phyloP scores from a whole-genome alignment of 2,329 filamentous ascomycete genomes.

The Colletotrichum sp. region DNA sequence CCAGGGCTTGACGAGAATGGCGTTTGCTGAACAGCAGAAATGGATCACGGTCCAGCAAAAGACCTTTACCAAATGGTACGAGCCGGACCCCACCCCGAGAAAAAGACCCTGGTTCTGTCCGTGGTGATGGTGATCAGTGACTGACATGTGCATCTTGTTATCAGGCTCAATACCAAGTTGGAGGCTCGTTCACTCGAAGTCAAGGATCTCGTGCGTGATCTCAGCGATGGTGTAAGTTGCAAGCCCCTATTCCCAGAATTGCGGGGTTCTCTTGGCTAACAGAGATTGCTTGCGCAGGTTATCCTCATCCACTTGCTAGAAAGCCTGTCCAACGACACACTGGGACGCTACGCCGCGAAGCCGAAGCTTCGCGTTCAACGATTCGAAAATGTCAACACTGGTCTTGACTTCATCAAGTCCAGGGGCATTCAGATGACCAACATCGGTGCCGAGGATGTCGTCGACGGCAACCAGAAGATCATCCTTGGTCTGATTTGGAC shows the following conservation, averaged over 20 bases:
- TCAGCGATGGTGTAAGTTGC: conserved; percentile 86
- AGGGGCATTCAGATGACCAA: conserved; percentile 97
- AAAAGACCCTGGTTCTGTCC: not conserved
- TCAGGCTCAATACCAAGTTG: conserved; percentile 94
- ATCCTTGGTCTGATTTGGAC: conserved; percentile 98
- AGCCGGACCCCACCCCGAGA: conserved; percentile 8
- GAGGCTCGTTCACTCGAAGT: conserved; percentile 78
- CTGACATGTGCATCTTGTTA: conserved; percentile 10
- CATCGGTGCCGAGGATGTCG: conserved; percentile 96
- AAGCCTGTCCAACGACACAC: conserved; percentile 90
- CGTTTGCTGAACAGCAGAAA: conserved; percentile 66
- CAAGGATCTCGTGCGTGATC: conserved; percentile 84
- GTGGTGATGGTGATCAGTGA: not conserved
- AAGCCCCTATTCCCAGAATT: conserved; percentile 4
- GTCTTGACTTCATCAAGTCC: conserved; percentile 89
- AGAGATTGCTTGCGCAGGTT: conserved; percentile 58
- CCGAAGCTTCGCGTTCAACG: conserved; percentile 95
- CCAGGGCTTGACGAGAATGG: conserved; percentile 62
- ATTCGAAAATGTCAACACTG: conserved; percentile 98
- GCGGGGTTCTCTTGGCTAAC: conserved; percentile 21
- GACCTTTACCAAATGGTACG: conserved; percentile 94
- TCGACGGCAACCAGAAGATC: conserved; percentile 97
- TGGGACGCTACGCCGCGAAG: conserved; percentile 95
- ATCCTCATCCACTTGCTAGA: conserved; percentile 96
- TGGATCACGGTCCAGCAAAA: conserved; percentile 91